These are phyloP conservation scores for Cercospora sp. DNA, from an alignment of 2,329 filamentous ascomycete species.

Conservation along the genomic window DNA sequence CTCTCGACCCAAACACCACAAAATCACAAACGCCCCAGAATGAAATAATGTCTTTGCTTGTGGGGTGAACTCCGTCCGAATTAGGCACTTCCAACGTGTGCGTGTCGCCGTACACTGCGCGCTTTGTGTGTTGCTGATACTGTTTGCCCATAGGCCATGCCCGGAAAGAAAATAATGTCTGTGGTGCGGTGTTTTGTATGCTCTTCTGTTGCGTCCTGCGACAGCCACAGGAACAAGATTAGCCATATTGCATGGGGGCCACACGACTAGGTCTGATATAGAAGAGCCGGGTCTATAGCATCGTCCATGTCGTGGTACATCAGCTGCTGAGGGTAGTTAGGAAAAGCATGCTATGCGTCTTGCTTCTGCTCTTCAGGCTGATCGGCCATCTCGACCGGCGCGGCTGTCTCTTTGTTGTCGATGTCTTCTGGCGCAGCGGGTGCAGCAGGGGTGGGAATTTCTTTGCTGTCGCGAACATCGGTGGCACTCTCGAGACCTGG, in stretches of 20 bases:
- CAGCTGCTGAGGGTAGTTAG: conserved; percentile 6
- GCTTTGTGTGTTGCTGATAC: neutral
- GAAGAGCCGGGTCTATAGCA: conserved; percentile 1
- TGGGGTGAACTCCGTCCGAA: neutral
- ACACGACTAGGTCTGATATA: neutral
- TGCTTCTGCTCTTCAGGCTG: conserved; percentile 15
- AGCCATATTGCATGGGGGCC: neutral
- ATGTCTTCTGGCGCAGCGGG: neutral
- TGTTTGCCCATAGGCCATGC: neutral
- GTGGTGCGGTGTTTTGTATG: neutral
- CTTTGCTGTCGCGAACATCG: conserved; percentile 26
- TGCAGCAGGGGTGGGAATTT: conserved; percentile 11
- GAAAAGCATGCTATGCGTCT: conserved; percentile 1
- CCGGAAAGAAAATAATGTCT: neutral
- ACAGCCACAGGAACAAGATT: neutral
- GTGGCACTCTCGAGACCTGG: conserved; percentile 28
- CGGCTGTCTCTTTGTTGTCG: conserved; percentile 3
- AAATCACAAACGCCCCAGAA: neutral
- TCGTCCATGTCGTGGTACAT: neutral
- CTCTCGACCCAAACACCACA: neutral
- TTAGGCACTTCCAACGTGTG: neutral
- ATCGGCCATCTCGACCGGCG: conserved; percentile 2
- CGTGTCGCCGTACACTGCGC: neutral
- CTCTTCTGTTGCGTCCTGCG: neutral
- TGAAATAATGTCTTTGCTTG: neutral